These are phyloP conservation scores for Oryza glaberrima DNA, from an alignment of 176 grass and related monocot species.

Conservation along the genomic window DNA sequence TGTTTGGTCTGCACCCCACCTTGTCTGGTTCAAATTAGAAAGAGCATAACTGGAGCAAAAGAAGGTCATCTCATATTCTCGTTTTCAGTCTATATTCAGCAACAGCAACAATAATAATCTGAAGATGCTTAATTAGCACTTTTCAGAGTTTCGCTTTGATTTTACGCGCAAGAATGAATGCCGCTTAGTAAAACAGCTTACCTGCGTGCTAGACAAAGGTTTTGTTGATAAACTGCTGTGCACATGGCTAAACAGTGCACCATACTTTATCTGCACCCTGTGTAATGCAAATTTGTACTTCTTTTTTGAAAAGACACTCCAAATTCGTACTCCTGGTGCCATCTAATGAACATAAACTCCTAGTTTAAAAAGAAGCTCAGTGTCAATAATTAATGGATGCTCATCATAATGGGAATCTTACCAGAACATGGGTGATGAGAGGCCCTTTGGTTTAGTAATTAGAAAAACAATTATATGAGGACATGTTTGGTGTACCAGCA, in stretches of 20 bases:
- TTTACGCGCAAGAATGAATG: background rate
- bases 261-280: background rate
- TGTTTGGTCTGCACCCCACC: background rate
- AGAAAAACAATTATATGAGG: background rate
- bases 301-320: background rate
- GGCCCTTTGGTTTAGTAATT: too few relatives aligned
- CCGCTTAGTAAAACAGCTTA: background rate
- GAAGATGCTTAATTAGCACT: background rate
- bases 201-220: too few relatives aligned
- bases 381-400: background rate
- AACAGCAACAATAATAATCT: background rate
- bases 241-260: background rate
- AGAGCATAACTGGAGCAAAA: background rate
- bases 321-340: background rate
- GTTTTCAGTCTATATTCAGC: background rate
- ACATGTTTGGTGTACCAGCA: conserved; percentile 10
- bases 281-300: background rate
- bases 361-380: background rate
- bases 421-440: conserved; percentile 14
- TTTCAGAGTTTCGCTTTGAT: background rate
- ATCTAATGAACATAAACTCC: background rate
- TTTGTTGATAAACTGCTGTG: background rate
- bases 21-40: background rate
- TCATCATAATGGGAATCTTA: conserved; percentile 28
- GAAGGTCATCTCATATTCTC: background rate